phyloP scores from a whole-genome alignment of 768 basidiomycete species.

The Lactifluus volemus region DNA sequence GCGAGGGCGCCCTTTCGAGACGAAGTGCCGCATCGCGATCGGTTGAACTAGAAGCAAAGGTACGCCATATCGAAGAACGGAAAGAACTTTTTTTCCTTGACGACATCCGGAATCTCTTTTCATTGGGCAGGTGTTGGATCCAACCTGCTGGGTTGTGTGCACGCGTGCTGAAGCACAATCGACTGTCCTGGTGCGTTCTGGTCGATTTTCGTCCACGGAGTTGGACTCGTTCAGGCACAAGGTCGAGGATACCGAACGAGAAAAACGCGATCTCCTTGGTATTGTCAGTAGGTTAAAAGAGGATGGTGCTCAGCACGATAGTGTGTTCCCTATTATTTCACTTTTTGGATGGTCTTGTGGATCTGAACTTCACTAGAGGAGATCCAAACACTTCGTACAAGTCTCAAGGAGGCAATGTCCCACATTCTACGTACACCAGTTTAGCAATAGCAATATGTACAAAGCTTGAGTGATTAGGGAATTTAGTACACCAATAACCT shows the following conservation, averaged over 20 bases:
- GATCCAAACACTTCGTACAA: slow-evolving; percentile 54
- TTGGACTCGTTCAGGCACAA: slow-evolving; percentile 48
- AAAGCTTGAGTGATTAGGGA: too few species aligned
- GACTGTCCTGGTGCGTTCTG: slow-evolving; percentile 49
- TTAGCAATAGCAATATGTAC: too few species aligned
- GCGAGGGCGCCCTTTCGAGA: slow-evolving; percentile 83
- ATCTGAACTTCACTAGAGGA: slow-evolving; percentile 42
- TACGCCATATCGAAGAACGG: slow-evolving; percentile 99
- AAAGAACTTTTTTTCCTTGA: slow-evolving; percentile 87
- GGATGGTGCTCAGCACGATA: slow-evolving; percentile 64
- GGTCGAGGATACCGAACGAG: slow-evolving; percentile 71
- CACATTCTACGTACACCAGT: too few species aligned
- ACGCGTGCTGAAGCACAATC: slow-evolving; percentile 88
- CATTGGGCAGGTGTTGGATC: slow-evolving; percentile 94
- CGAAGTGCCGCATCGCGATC: slow-evolving; percentile 87
- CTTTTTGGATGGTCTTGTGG: neutral
- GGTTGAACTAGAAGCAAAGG: slow-evolving; percentile 94
- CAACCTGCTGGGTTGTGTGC: slow-evolving; percentile 97
- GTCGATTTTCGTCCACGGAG: slow-evolving; percentile 40
- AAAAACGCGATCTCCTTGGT: slow-evolving; percentile 82
- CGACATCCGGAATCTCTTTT: slow-evolving; percentile 78
- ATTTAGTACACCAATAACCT: too few species aligned
- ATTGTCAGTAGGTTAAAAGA: slow-evolving; percentile 79
- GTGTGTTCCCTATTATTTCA: slow-evolving; percentile 33
- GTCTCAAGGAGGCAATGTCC: slow-evolving; percentile 67